Base-by-base conservation (phyloP, 768 basidiomycete species). In the Russula sp. region DNA sequence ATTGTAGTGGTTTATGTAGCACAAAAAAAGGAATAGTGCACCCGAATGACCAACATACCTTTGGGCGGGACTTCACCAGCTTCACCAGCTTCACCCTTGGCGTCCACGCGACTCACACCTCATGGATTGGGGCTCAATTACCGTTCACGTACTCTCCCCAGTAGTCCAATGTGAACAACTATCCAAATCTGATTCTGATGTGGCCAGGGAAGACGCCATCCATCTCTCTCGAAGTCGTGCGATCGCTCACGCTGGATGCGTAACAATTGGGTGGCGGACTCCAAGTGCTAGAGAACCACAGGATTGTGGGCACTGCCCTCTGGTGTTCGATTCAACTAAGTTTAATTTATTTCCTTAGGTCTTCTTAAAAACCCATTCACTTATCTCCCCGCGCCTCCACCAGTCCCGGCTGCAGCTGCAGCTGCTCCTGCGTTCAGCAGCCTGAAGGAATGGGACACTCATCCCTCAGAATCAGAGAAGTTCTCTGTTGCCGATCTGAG, bases 141-240 rank as follows among this genome's bases (percentile, higher is more conserved):
- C 52, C 9, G 39, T 63, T n/a, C 62, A 55, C 39, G 46, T 34
- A 7, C 34, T 59, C 45, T 53, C 51, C 48, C 45, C 35, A 7
- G 14, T n/a, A 20, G n/a, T 20, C 14, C 16, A 13, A 18, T 14
- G 14, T 46, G 51, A 54, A 25, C 57, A 46, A 39, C 52, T 14
- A 7, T 48, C 55, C 20, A 16, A 47, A 20, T 25, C 51, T 41
- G 38, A 59, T 34, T 25, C 13, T 22, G 39, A 53, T 9, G 47
- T 32, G 34, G 39, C 34, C 34, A 8, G 11, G 2, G 38, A 36
- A 47, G 35, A 59, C 5, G 29, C 50, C 35, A n/a, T 7, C 34
- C 41, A 51, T 36, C 34, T 63, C 41, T 48, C 52, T 36, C 57
- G 42, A 59, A 58, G 57, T 18, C 41, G 62, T 5, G 29, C 58